Percentiles rank a stretch among this genome's conserved stretches.
phyloP scores from a whole-genome alignment of 2,329 filamentous ascomycete genomes.

The Aureobasidium zeae region DNA sequence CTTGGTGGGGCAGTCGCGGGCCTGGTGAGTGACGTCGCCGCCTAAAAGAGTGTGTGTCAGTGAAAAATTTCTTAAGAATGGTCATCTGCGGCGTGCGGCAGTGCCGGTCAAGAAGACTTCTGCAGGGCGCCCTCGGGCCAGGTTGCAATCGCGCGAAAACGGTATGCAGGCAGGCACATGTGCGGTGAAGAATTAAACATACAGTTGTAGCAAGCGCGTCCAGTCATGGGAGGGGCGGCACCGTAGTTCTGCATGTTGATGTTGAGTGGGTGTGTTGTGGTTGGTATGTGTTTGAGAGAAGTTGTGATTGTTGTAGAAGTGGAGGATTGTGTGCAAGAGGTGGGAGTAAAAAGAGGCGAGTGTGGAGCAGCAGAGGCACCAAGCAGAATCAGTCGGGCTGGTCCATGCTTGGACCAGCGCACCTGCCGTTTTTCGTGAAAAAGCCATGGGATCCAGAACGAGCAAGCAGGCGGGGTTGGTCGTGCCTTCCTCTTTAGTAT shows the following conservation, averaged over 20 bases:
- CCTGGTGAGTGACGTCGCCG: constrained; percentile 41
- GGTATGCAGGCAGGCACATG: too few species aligned
- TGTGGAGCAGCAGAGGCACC: constrained; percentile 3
- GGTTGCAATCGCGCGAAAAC: constrained; percentile 14
- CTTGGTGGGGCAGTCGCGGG: constrained; percentile 44
- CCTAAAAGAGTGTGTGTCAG: constrained; percentile 27
- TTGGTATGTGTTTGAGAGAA: neutral
- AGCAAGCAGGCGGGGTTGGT: constrained; percentile 7
- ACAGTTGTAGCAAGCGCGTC: constrained; percentile 53
- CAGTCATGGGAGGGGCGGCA: constrained; percentile 28
- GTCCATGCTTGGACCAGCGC: too few species aligned
- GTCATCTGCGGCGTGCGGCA: neutral
- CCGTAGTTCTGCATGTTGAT: constrained; percentile 40
- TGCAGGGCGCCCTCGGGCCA: neutral
- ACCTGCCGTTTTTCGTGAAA: neutral
- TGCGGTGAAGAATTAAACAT: constrained; percentile 26
- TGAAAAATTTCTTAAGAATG: neutral
- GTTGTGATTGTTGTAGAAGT: constrained; percentile 2
- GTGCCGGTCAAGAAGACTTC: neutral
- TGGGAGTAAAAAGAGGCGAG: constrained; percentile 6
- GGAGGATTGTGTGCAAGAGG: constrained; percentile 5
- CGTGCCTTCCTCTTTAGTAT: neutral
- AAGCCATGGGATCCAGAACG: constrained; percentile 2
- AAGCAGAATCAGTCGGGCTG: constrained; percentile 6
- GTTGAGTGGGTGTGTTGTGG: constrained; percentile 14